Conservation (phyloP, 2,329 filamentous ascomycete genomes). For the Cladosporium colombiae region DNA sequence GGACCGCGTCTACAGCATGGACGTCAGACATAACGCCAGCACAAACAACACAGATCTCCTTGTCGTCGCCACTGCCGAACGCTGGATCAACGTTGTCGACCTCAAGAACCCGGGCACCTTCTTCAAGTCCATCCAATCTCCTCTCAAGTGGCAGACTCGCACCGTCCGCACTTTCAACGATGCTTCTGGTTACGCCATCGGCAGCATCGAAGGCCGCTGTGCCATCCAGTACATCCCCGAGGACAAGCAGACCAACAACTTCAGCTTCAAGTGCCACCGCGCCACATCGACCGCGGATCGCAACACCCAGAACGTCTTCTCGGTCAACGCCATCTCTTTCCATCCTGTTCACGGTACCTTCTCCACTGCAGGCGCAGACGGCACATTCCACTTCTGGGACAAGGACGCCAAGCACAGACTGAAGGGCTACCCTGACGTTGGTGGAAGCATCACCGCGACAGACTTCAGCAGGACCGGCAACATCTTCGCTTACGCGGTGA, state of each 20-base stretch:
- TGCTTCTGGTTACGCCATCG: constrained; percentile 87
- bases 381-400: constrained; percentile 97
- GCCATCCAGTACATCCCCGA: constrained; percentile 99
- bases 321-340: constrained; percentile 97
- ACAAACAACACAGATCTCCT: constrained; percentile 62
- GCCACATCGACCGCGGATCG: constrained; percentile 63
- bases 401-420: constrained; percentile 56
- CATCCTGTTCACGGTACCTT: constrained; percentile 98
- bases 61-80: constrained; percentile 89
- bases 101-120: constrained; percentile 84
- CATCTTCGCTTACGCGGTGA: constrained; percentile 67
- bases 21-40: constrained; percentile 65
- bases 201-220: constrained; percentile 94
- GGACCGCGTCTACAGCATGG: constrained; percentile 87
- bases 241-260: constrained; percentile 81
- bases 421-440: constrained; percentile 64
- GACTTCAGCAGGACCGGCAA: constrained; percentile 85
- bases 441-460: constrained; percentile 82
- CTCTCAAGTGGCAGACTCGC: constrained; percentile 96
- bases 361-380: constrained; percentile 91
- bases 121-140: constrained; percentile 95
- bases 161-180: constrained; percentile 95
- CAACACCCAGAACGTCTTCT: constrained; percentile 84
- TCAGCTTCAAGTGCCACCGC: constrained; percentile 98
- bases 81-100: constrained; percentile 94